Conservation (phyloP, 2,329 filamentous ascomycete species). For the Clonostachys byssicola region DNA sequence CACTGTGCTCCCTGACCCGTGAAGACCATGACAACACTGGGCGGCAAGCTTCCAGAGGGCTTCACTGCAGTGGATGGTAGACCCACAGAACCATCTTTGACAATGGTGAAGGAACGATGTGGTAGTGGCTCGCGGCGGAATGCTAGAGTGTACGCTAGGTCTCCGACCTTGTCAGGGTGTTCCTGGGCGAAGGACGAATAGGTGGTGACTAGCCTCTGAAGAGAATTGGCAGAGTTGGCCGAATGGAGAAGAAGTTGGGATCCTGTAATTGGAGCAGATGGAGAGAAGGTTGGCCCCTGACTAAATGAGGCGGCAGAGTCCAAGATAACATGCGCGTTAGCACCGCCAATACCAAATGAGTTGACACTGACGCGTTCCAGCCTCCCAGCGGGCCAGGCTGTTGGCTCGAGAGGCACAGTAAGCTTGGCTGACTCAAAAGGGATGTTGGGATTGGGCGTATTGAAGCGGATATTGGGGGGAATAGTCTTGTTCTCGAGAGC, state of each 20-base stretch:
- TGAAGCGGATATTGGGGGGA: constrained; percentile 33
- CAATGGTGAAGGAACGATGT: background rate
- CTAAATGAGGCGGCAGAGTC: too few relatives aligned
- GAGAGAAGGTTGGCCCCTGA: too few relatives aligned
- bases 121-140: background rate
- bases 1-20: constrained; percentile 18
- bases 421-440: constrained; percentile 10
- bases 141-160: background rate
- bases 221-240: too few relatives aligned
- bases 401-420: constrained; percentile 10
- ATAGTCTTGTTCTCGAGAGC: constrained; percentile 32
- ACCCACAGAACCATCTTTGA: too few relatives aligned
- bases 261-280: too few relatives aligned
- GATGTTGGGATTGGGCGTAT: constrained; percentile 24
- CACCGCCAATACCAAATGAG: constrained; percentile 25
- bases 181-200: too few relatives aligned
- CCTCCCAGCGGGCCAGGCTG: constrained; percentile 10
- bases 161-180: background rate
- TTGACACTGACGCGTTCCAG: constrained; percentile 18
- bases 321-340: constrained; percentile 14
- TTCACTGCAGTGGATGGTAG: background rate
- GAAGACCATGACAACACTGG: constrained; percentile 6
- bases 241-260: too few relatives aligned
- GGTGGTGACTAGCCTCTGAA: too few relatives aligned
- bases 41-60: background rate